Evolutionary conservation across 441 rosid genomes (phyloP).

Genomic region (Rhodomyrtus psidioides): DNA sequence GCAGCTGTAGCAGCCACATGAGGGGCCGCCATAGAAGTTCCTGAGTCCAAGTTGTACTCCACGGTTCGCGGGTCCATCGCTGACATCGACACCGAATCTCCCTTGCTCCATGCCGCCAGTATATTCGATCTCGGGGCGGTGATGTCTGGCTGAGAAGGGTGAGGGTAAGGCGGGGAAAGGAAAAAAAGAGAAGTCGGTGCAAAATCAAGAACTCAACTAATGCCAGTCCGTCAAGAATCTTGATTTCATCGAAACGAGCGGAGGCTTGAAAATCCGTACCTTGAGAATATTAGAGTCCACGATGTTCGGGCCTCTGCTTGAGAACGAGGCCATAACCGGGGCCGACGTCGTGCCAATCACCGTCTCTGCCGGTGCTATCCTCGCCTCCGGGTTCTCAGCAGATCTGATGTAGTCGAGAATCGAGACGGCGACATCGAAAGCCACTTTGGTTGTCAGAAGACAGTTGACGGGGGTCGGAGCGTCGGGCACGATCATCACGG

Average conservation of each 20-base stretch:
- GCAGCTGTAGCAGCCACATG: constrained; percentile 47
- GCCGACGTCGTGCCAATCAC: constrained; percentile 12
- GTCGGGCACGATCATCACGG: constrained; percentile 12
- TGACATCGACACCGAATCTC: constrained; percentile 15
- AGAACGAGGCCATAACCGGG: constrained; percentile 22
- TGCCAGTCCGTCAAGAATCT: neutral
- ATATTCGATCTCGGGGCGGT: constrained; percentile 29
- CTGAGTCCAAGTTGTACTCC: constrained; percentile 22
- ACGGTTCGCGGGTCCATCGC: constrained; percentile 18
- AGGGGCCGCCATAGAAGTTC: constrained; percentile 62
- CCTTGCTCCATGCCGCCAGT: constrained; percentile 44
- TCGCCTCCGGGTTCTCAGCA: constrained; percentile 22
- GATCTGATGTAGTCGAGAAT: constrained; percentile 29
- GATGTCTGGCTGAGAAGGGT: constrained; percentile 19
- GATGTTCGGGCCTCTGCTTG: constrained; percentile 29
- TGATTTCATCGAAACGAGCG: neutral
- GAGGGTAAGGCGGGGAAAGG: neutral
- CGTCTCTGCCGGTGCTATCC: constrained; percentile 14
- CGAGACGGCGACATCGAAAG: constrained; percentile 24
- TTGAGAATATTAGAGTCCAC: constrained; percentile 20
- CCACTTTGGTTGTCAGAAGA: constrained; percentile 31
- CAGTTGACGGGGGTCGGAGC: constrained; percentile 25
- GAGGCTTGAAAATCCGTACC: constrained; percentile 3
- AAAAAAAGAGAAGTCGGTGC: neutral
- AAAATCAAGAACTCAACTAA: neutral